These are phyloP conservation scores for Phlegmacium glaucopus DNA, from an alignment of 768 basidiomycete genomes.

Conservation along the genomic window DNA sequence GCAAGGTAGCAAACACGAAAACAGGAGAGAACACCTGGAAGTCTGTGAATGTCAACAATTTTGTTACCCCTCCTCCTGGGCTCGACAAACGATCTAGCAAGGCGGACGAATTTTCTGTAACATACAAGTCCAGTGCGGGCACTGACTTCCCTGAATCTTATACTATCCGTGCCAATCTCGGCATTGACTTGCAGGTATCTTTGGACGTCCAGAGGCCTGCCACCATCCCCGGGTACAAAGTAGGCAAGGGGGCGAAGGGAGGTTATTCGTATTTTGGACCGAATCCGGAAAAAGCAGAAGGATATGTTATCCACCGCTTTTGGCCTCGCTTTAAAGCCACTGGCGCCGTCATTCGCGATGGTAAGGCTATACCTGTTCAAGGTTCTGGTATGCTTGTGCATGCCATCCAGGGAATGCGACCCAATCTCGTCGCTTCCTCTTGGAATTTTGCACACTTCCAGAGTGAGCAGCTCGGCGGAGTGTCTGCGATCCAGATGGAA, in stretches of 20 bases:
- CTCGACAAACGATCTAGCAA: constrained; percentile 86
- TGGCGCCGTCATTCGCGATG: constrained; percentile 68
- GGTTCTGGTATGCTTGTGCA: constrained; percentile 88
- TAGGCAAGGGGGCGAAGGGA: constrained; percentile 84
- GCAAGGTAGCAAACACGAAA: constrained; percentile 80
- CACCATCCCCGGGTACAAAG: constrained; percentile 81
- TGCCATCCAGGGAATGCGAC: constrained; percentile 98
- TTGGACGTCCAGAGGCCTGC: constrained; percentile 70
- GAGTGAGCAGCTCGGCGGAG: constrained; percentile 64
- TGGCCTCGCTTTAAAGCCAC: constrained; percentile 68
- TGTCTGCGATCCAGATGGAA: constrained; percentile 93
- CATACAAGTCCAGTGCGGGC: constrained; percentile 52
- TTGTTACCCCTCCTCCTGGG: constrained; percentile 67
- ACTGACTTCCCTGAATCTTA: constrained; percentile 73
- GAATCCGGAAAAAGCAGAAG: constrained; percentile 65
- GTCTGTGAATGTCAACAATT: constrained; percentile 81
- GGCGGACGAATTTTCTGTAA: constrained; percentile 80
- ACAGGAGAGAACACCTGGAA: constrained; percentile 80
- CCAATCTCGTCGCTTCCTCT: constrained; percentile 84
- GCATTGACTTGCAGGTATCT: constrained; percentile 75
- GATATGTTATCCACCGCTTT: constrained; percentile 88
- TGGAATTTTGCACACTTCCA: constrained; percentile 98
- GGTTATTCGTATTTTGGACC: constrained; percentile 87
- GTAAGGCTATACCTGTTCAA: constrained; percentile 50
- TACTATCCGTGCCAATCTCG: constrained; percentile 73